Base-by-base conservation (phyloP, 2,329 filamentous ascomycete species). In the Exophiala mesophila region DNA sequence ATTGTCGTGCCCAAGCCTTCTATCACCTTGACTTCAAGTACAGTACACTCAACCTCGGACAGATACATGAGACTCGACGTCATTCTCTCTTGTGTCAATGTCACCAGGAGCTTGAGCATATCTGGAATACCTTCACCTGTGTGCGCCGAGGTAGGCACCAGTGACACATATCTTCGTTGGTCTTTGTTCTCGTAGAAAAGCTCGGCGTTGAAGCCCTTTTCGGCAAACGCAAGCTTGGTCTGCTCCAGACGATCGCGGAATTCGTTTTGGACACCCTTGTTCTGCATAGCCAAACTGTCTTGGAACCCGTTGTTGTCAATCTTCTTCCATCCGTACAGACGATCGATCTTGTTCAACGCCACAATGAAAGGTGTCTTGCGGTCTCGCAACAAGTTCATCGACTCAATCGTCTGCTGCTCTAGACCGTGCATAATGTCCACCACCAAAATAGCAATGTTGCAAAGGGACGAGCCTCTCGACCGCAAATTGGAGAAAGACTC, bases 401-500 rank as follows among this genome's bases (percentile, higher is more conserved):
- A 98, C 69, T 98, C 94, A 21, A 97, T 76, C 12, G 92, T 98
- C 68, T 98, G 92, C 13, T 84, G 90, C 68, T 98, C 92, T 34
- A 98, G 78, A 63, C 94, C 94, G 78, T 98, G 92, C 92, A 98
- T 97, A 60, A 98, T 98, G 73, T 98, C 92, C 56, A 98, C 90
- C 30, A 98, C 94, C 55, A 98, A 73, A 63, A 98, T 98, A 58
- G 92, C 92, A 69, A 98, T 98, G 73, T 98, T 98, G 69, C 94
- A 98, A 45, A 98, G 85, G 10, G 89, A 97, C 29, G 92, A 97
- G 70, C 92, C 92, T 70, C 94, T 82, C 55, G 90, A 96, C 60
- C 94, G 85, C 54, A 98, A 71, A 70, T 98, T 98, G 52, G 90
- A 95, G 80, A 98, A 98, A 60, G 92, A 98, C 80, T 98, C 92